phyloP scores from a whole-genome alignment of 2,329 filamentous ascomycete genomes.

The Aspergillus glaucus region DNA sequence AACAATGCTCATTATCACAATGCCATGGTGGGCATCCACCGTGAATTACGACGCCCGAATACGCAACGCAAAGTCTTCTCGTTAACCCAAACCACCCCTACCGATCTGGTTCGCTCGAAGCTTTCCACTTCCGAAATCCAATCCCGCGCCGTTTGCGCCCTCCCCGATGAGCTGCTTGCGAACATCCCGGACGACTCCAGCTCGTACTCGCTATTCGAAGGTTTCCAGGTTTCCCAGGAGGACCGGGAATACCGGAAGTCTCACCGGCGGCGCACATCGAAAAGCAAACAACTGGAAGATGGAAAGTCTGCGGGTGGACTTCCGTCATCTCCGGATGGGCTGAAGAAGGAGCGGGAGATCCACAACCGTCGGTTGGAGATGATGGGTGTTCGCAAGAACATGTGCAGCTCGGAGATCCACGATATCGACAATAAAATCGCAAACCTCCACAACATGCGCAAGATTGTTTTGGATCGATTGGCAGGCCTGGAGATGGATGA shows the following conservation, averaged over 20 bases:
- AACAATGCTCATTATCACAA: constrained; percentile 67
- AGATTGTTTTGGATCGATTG: constrained; percentile 80
- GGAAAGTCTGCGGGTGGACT: constrained; percentile 51
- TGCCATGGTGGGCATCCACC: constrained; percentile 83
- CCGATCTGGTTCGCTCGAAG: constrained; percentile 84
- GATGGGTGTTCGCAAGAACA: constrained; percentile 88
- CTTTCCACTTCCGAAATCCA: constrained; percentile 90
- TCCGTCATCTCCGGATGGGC: constrained; percentile 61
- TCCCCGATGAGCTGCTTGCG: constrained; percentile 81
- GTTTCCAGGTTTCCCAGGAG: constrained; percentile 78
- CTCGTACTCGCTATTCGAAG: constrained; percentile 89
- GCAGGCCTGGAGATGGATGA: constrained; percentile 87
- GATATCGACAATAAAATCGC: constrained; percentile 97
- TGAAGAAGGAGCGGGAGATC: constrained; percentile 73
- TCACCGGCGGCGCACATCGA: constrained; percentile 61
- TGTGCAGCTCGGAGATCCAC: constrained; percentile 91
- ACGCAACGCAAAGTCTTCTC: constrained; percentile 88
- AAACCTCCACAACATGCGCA: constrained; percentile 87
- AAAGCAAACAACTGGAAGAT: constrained; percentile 62
- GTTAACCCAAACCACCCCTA: constrained; percentile 84
- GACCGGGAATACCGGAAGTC: constrained; percentile 60
- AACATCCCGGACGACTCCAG: constrained; percentile 85
- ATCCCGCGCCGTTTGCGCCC: constrained; percentile 78
- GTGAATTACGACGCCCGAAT: constrained; percentile 74
- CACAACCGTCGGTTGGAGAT: constrained; percentile 85